Percentiles rank a stretch among this genome's conserved stretches.
phyloP scores from a whole-genome alignment of 768 basidiomycete genomes.

The Lyophyllum atratum region DNA sequence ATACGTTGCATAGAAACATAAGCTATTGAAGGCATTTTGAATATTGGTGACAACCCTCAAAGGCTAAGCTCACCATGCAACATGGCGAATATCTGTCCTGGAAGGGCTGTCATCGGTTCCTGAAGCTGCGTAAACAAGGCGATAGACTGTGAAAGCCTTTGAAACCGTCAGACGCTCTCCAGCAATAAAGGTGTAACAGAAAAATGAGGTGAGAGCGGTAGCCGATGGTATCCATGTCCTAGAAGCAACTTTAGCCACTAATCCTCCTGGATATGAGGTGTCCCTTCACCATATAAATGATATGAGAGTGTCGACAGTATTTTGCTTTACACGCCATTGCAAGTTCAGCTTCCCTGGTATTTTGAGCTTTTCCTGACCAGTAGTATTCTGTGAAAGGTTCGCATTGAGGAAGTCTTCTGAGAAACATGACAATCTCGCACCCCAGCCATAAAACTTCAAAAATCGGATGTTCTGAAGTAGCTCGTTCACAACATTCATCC shows the following conservation, averaged over 20 bases:
- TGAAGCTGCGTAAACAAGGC: constrained; percentile 76
- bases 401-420: too few species aligned
- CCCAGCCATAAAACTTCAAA: constrained; percentile 79
- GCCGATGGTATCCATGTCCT: constrained; percentile 79
- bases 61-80: constrained; percentile 47
- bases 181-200: constrained; percentile 69
- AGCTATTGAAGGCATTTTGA: constrained; percentile 35
- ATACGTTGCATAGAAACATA: constrained; percentile 85
- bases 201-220: constrained; percentile 61
- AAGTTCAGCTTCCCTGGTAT: constrained; percentile 65
- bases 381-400: constrained; percentile 44
- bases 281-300: constrained; percentile 65
- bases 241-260: constrained; percentile 3
- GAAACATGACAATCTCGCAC: constrained; percentile 30
- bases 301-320: constrained; percentile 58
- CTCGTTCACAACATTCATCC: constrained; percentile 77
- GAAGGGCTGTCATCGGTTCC: constrained; percentile 64
- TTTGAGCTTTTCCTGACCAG: constrained; percentile 56
- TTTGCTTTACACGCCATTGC: constrained; percentile 65
- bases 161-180: constrained; percentile 70
- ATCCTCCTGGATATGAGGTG: constrained; percentile 1
- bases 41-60: not conserved
- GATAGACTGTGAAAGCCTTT: constrained; percentile 79
- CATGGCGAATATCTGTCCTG: constrained; percentile 64
- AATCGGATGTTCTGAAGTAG: constrained; percentile 74